Conservation (phyloP, 441 rosid species). For the Erodium moschatum region DNA sequence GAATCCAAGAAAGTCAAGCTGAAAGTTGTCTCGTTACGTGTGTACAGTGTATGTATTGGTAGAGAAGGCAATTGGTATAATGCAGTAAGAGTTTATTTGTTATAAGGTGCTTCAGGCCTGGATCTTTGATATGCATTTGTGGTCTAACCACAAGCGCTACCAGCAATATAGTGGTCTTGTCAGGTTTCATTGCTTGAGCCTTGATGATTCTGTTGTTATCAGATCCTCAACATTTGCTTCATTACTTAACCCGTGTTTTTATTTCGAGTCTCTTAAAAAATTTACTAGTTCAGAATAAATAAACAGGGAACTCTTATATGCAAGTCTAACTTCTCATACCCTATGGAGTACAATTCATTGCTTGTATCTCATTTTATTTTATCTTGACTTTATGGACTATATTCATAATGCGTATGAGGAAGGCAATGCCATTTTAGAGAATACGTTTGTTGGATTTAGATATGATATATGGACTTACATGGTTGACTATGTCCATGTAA, state of each 20-base stretch:
- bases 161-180: background rate
- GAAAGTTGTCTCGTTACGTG: background rate
- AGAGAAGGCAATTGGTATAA: background rate
- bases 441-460: background rate
- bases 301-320: background rate
- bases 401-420: slow-evolving; percentile 1
- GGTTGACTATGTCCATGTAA: background rate
- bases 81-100: background rate
- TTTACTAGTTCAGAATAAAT: background rate
- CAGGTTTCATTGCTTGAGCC: background rate
- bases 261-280: background rate
- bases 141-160: background rate
- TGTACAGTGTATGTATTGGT: no score
- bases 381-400: background rate
- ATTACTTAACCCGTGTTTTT: background rate
- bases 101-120: background rate
- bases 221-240: slow-evolving; percentile 2
- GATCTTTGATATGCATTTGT: background rate
- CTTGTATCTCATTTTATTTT: slow-evolving; percentile 2
- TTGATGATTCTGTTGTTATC: background rate
- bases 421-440: background rate
- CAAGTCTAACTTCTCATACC: background rate
- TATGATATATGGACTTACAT: background rate
- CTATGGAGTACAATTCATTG: background rate
- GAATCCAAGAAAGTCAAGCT: background rate